Evolutionary conservation across 1,284 basidiomycete species (phyloP).

Genomic region (Coriolopsis trogii): DNA sequence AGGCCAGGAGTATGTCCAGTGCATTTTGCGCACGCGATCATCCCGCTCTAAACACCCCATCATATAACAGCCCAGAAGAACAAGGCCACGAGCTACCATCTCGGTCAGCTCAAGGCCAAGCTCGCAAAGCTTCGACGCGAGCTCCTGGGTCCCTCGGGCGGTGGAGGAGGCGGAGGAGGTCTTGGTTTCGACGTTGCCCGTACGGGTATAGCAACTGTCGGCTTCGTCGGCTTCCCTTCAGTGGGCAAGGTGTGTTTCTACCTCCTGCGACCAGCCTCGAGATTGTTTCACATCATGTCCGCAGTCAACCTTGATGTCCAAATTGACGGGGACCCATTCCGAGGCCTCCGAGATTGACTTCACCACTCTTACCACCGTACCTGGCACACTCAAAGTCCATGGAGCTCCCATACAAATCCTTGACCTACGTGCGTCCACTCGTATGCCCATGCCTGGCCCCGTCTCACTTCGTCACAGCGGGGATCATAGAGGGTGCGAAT

Average conservation of each 20-base stretch:
- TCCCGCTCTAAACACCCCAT: conserved; percentile 10
- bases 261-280: no score
- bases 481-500: conserved; percentile 99
- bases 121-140: conserved; percentile 96
- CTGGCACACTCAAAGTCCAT: conserved; percentile 93
- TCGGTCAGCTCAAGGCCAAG: conserved; percentile 98
- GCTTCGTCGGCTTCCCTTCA: conserved; percentile 91
- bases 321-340: conserved; percentile 96
- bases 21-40: conserved; percentile 4
- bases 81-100: conserved; percentile 94
- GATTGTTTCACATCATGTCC: conserved; percentile 19
- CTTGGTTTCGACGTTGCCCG: conserved; percentile 96
- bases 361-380: conserved; percentile 92
- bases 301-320: conserved; percentile 96
- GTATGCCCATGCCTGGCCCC: conserved; percentile 12
- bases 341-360: conserved; percentile 99
- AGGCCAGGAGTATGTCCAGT: conserved; percentile 43
- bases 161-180: conserved; percentile 87
- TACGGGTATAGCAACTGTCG: conserved; percentile 96
- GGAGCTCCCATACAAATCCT: conserved; percentile 92
- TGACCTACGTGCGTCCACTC: conserved; percentile 71
- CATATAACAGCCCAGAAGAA: conserved; percentile 83
- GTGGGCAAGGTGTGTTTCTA: conserved; percentile 86
- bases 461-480: conserved; percentile 58
- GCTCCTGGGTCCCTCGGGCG: conserved; percentile 78